Evolutionary conservation across 2,329 filamentous ascomycete genomes (phyloP), one percentile per base, ranked within the genome.

Genomic region (Cercospora canescens): DNA sequence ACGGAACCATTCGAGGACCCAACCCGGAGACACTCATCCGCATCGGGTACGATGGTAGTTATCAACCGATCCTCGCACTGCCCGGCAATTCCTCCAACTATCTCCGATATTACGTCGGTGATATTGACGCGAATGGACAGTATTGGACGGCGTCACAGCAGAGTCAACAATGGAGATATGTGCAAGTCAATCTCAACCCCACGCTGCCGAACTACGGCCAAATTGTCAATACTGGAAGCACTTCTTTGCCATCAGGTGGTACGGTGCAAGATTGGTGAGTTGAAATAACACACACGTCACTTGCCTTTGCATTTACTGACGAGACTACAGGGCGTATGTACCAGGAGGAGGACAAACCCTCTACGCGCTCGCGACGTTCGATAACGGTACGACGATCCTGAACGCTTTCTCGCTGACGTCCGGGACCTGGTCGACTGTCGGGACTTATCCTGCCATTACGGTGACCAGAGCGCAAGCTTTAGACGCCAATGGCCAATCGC

Each of bases 271-370:
- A 69, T 60, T 67, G 61, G n/a, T n/a, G n/a, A n/a, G n/a, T n/a
- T n/a, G n/a, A n/a, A n/a, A n/a, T n/a, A n/a, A n/a, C n/a, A n/a
- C n/a, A n/a, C n/a, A n/a, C n/a, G n/a, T n/a, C n/a, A n/a, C n/a
- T n/a, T n/a, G n/a, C n/a, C n/a, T n/a, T n/a, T n/a, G n/a, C n/a
- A n/a, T n/a, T n/a, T n/a, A n/a, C n/a, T n/a, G n/a, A n/a, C n/a
- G n/a, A n/a, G n/a, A n/a, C n/a, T n/a, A n/a, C n/a, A n/a, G n/a
- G 67, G 61, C 64, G 4, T 69, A 59, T 35, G 64, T 67, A 2
- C 58, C 58, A 8, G 45, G 55, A 2, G 61, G 57, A 6, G 57
- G 64, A 0, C 50, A 64, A 12, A 39, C 50, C n/a, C 60, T 69
- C 1, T 69, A 61, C 26, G 55, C 63, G 1, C 16, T 65, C 3